A percentile compares a stretch with the other conserved stretches of the same genome.
Conservation (phyloP, 2,329 filamentous ascomycete genomes). For the Penicillium expansum region DNA sequence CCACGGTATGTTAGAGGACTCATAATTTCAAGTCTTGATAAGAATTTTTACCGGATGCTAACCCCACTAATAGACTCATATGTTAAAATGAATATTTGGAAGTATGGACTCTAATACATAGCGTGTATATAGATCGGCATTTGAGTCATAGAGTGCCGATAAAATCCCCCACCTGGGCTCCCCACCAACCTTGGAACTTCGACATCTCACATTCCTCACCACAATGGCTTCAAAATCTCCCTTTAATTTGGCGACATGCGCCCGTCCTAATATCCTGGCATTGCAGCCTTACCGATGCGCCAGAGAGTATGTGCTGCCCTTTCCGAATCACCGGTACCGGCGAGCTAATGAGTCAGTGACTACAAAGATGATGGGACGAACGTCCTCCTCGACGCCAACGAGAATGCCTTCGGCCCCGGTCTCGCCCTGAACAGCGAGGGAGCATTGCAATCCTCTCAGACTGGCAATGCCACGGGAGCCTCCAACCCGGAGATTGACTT, state of each 20-base stretch:
- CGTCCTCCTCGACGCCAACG: conserved; percentile 93
- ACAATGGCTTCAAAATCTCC: conserved; percentile 48
- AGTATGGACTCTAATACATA: background rate
- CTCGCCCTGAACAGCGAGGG: conserved; percentile 55
- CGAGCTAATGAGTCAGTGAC: conserved; percentile 61
- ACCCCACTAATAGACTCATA: too few species aligned
- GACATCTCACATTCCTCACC: conserved; percentile 7
- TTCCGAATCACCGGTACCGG: conserved; percentile 8
- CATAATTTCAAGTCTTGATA: too few species aligned
- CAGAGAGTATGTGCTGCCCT: conserved; percentile 64
- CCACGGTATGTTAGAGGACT: too few species aligned
- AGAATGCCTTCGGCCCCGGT: conserved; percentile 91
- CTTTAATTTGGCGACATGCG: conserved; percentile 72
- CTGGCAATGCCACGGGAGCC: conserved; percentile 39
- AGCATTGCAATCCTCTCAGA: conserved; percentile 46
- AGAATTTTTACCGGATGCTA: too few species aligned
- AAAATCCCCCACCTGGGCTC: conserved; percentile 3
- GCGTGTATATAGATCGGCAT: conserved; percentile 4
- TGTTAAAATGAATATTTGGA: background rate
- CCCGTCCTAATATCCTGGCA: conserved; percentile 71
- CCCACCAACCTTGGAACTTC: background rate
- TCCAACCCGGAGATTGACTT: conserved; percentile 66
- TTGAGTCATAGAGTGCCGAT: conserved; percentile 10
- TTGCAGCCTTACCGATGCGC: conserved; percentile 78
- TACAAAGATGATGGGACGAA: conserved; percentile 98